phyloP scores from a whole-genome alignment of 352 stramenopile genomes.

The Plasmopara halstedii region DNA sequence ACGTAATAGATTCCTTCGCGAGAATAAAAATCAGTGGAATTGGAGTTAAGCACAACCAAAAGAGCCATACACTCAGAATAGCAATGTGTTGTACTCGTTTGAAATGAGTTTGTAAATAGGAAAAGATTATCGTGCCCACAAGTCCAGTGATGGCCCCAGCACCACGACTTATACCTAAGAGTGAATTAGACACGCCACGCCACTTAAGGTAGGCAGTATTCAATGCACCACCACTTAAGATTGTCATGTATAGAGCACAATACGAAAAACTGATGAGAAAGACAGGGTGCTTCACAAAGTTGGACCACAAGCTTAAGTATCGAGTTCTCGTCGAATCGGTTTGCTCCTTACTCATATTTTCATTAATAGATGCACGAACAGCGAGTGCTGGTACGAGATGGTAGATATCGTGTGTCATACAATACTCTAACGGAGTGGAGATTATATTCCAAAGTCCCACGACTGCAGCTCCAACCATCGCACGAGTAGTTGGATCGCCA shows the following conservation, averaged over 20 bases:
- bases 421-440: slow-evolving; percentile 69
- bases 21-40: slow-evolving; percentile 33
- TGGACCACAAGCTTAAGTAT: slow-evolving; percentile 33
- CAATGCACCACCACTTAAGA: slow-evolving; percentile 35
- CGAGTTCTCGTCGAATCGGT: slow-evolving; percentile 9
- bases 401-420: slow-evolving; percentile 66
- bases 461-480: slow-evolving; percentile 49
- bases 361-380: slow-evolving; percentile 21
- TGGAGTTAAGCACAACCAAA: slow-evolving; percentile 44
- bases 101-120: slow-evolving; percentile 17
- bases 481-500: slow-evolving; percentile 44
- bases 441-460: slow-evolving; percentile 77
- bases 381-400: slow-evolving; percentile 38
- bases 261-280: slow-evolving; percentile 15
- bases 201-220: slow-evolving; percentile 61
- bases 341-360: slow-evolving; percentile 6
- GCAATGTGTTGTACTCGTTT: slow-evolving; percentile 36
- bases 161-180: slow-evolving; percentile 38
- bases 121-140: slow-evolving; percentile 44
- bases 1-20: slow-evolving; percentile 30
- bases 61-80: slow-evolving; percentile 53
- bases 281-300: slow-evolving; percentile 44
- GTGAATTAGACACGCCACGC: slow-evolving; percentile 39
- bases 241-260: slow-evolving; percentile 52
- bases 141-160: slow-evolving; percentile 40